phyloP scores from a whole-genome alignment of 2,329 filamentous ascomycete species.

The Helicocarpus griseus region DNA sequence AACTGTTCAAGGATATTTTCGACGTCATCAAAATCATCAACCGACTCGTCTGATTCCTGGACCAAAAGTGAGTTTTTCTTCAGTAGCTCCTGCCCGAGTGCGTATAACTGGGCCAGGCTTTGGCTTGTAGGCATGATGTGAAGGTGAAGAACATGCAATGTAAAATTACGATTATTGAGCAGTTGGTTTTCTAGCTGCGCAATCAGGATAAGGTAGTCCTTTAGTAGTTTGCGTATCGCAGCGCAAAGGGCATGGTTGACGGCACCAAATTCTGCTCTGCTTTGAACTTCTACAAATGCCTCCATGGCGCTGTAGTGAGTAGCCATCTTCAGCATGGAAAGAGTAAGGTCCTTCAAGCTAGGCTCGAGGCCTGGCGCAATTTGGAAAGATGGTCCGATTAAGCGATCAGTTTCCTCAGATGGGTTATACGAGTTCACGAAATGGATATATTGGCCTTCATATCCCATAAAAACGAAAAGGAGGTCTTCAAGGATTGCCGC shows the following conservation, averaged over 20 bases:
- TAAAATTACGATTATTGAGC: conserved; percentile 79
- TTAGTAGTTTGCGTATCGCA: conserved; percentile 81
- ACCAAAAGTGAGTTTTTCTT: conserved; percentile 82
- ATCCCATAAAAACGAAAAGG: conserved; percentile 94
- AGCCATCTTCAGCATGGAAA: conserved; percentile 86
- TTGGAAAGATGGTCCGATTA: conserved; percentile 72
- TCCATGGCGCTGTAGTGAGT: conserved; percentile 88
- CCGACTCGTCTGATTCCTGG: conserved; percentile 56
- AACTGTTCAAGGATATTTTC: conserved; percentile 89
- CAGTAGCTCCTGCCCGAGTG: conserved; percentile 74
- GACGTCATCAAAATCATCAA: conserved; percentile 71
- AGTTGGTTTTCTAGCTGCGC: conserved; percentile 91
- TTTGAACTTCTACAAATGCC: conserved; percentile 89
- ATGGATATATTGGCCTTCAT: conserved; percentile 93
- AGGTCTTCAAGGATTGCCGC: conserved; percentile 80
- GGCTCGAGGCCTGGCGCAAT: conserved; percentile 79
- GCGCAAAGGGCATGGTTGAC: conserved; percentile 95
- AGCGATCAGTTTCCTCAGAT: conserved; percentile 70
- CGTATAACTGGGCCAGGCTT: conserved; percentile 84
- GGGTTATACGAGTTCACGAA: conserved; percentile 78
- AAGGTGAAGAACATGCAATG: conserved; percentile 83
- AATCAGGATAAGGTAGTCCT: conserved; percentile 87
- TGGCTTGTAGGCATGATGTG: conserved; percentile 84
- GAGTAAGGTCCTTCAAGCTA: conserved; percentile 76
- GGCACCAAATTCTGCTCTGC: conserved; percentile 80